Conservation (phyloP, 2,329 filamentous ascomycete species). For the Trichoderma polysporum region DNA sequence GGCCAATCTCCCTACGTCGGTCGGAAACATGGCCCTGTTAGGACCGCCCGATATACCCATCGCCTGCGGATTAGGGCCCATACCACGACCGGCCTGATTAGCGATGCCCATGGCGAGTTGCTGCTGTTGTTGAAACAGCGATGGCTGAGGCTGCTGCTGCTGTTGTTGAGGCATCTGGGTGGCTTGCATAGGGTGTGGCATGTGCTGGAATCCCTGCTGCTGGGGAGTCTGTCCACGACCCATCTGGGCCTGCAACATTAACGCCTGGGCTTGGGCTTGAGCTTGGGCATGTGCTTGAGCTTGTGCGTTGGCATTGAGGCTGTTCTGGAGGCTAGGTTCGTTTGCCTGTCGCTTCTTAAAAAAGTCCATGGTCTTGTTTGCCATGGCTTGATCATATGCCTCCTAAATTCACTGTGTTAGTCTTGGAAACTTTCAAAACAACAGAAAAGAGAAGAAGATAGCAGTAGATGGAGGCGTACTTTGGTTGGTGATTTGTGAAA, state of each 20-base stretch:
- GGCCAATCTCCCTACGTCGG: slow-evolving; percentile 41
- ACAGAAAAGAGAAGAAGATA: not conserved
- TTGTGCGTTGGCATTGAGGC: slow-evolving; percentile 47
- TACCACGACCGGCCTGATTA: slow-evolving; percentile 40
- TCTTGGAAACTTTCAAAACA: not conserved
- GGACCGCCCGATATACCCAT: slow-evolving; percentile 40
- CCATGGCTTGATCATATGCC: slow-evolving; percentile 51
- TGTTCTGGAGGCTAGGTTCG: slow-evolving; percentile 49
- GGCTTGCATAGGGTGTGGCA: slow-evolving; percentile 54
- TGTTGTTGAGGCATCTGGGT: slow-evolving; percentile 31
- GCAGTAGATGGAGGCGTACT: slow-evolving; percentile 37
- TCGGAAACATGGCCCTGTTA: slow-evolving; percentile 32
- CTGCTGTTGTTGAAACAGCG: slow-evolving; percentile 34
- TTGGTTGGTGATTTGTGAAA: slow-evolving; percentile 49
- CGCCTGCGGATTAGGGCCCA: slow-evolving; percentile 44
- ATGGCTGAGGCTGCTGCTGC: slow-evolving; percentile 27
- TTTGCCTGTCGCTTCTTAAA: slow-evolving; percentile 52
- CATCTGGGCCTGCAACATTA: slow-evolving; percentile 55
- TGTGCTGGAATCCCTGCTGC: slow-evolving; percentile 56
- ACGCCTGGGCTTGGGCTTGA: slow-evolving; percentile 39
- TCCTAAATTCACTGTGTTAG: slow-evolving; percentile 36
- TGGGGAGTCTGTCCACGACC: slow-evolving; percentile 50
- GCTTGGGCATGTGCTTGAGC: slow-evolving; percentile 40
- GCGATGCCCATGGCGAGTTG: slow-evolving; percentile 34
- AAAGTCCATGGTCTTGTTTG: slow-evolving; percentile 48